These are phyloP conservation scores for Ichthyophthirius multifiliis DNA, from an alignment of 169 alveolate genomes.

Conservation along the genomic window DNA sequence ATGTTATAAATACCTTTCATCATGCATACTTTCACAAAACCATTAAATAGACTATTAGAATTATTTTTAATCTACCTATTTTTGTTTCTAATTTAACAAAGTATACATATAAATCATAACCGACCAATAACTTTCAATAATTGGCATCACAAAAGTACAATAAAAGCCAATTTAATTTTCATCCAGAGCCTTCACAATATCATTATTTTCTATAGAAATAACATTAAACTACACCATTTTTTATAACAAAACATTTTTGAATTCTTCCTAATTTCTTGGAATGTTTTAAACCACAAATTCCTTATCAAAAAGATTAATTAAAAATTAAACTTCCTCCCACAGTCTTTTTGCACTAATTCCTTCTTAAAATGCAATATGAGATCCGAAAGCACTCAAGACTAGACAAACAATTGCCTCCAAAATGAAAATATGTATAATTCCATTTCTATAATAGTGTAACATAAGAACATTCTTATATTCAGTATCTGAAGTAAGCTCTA, in stretches of 20 bases:
- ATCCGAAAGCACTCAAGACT: constrained; percentile 66
- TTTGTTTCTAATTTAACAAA: constrained; percentile 28
- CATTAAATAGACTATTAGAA: constrained; percentile 49
- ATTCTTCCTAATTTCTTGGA: constrained; percentile 26
- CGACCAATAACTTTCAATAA: constrained; percentile 73
- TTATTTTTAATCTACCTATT: not conserved
- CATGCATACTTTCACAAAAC: constrained; percentile 65
- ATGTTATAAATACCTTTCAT: constrained; percentile 50
- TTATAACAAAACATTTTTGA: not conserved
- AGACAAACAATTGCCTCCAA: constrained; percentile 58
- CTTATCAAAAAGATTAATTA: constrained; percentile 42
- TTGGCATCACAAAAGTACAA: constrained; percentile 64
- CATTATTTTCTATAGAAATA: constrained; percentile 19
- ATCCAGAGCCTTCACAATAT: constrained; percentile 26
- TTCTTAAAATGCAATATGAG: constrained; percentile 44
- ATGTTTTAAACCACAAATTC: constrained; percentile 58
- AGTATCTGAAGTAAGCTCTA: constrained; percentile 47
- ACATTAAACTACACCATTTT: constrained; percentile 2
- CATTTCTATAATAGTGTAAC: constrained; percentile 66
- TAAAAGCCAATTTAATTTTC: constrained; percentile 40
- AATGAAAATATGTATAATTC: constrained; percentile 53
- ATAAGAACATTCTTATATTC: constrained; percentile 74
- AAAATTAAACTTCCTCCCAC: constrained; percentile 58
- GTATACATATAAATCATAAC: constrained; percentile 48
- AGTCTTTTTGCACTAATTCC: constrained; percentile 57